phyloP scores from a whole-genome alignment of 352 stramenopile species.

The Aphanomyces stellatus region DNA sequence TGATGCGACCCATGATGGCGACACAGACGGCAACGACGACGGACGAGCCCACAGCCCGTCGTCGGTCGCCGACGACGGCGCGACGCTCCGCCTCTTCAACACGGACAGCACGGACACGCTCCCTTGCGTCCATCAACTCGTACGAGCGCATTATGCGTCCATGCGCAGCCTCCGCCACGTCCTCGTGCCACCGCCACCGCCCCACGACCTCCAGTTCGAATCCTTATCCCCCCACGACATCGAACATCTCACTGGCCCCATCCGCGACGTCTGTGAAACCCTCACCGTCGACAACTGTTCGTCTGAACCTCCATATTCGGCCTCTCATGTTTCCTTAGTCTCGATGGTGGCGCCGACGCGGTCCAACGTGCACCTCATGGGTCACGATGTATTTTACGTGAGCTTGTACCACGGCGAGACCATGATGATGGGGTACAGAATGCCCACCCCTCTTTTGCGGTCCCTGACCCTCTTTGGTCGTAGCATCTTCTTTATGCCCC shows the following conservation, averaged over 20 bases:
- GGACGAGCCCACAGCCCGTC: too few species aligned
- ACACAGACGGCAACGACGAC: background rate
- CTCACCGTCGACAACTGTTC: conserved; percentile 9
- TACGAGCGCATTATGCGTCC: conserved; percentile 9
- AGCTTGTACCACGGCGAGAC: conserved; percentile 79
- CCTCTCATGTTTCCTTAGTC: background rate
- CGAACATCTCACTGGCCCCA: conserved; percentile 12
- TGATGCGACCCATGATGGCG: background rate
- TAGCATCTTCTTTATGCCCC: conserved; percentile 79
- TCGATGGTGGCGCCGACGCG: conserved; percentile 5
- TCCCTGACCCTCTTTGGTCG: background rate
- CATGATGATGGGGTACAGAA: conserved; percentile 59
- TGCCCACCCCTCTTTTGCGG: background rate
- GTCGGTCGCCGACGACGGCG: background rate
- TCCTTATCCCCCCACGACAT: background rate
- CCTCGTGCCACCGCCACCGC: conserved; percentile 14
- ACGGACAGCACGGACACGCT: conserved; percentile 1
- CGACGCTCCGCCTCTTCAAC: background rate
- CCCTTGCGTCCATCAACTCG: conserved; percentile 4
- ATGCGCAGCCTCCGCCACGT: conserved; percentile 9
- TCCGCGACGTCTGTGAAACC: conserved; percentile 14
- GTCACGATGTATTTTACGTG: conserved; percentile 71
- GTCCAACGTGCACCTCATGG: conserved; percentile 11
- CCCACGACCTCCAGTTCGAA: conserved; percentile 12
- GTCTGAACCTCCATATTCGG: background rate